These are phyloP conservation scores for Stentor coeruleus DNA, from an alignment of 73 alveolate species.

Conservation along the genomic window DNA sequence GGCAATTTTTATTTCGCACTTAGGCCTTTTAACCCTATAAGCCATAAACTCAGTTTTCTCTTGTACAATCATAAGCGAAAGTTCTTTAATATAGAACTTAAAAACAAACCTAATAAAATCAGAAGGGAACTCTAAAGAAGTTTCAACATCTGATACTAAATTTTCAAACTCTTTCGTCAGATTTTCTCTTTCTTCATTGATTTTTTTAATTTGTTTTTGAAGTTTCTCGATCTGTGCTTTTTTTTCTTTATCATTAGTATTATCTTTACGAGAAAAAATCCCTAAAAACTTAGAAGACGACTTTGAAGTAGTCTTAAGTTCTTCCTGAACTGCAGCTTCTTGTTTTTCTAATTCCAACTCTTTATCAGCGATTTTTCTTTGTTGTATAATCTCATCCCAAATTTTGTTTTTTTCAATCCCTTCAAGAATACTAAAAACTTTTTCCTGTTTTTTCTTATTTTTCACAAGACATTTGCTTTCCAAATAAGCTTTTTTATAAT, in stretches of 20 bases:
- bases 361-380: conserved; percentile 12
- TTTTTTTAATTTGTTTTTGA: conserved; percentile 2
- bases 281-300: background rate
- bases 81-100: too few relatives aligned
- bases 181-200: background rate
- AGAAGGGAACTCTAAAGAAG: background rate
- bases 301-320: background rate
- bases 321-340: background rate
- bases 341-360: conserved; percentile 1
- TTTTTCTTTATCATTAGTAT: background rate
- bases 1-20: background rate
- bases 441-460: background rate
- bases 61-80: background rate
- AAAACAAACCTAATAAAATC: background rate
- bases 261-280: background rate
- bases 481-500: background rate
- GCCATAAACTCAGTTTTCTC: background rate
- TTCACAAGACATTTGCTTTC: background rate
- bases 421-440: background rate
- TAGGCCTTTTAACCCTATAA: background rate
- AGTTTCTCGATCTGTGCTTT: conserved; percentile 2
- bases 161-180: background rate
- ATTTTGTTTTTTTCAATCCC: background rate
- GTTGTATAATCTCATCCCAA: background rate
- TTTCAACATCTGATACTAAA: background rate